Base-by-base conservation (phyloP, 1,284 basidiomycete genomes). In the Malassezia sympodialis region DNA sequence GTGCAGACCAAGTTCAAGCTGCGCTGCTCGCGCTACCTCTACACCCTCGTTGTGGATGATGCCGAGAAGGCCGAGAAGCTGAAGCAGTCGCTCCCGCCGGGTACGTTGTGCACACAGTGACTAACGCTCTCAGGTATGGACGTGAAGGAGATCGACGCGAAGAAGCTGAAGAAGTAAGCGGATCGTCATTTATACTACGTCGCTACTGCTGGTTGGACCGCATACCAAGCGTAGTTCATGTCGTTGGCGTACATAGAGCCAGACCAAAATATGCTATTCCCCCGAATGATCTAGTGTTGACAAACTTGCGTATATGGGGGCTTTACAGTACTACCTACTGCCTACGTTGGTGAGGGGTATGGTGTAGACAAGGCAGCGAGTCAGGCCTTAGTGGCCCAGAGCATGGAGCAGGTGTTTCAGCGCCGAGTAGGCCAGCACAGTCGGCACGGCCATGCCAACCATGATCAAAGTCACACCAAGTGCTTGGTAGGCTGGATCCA, bases 61-160 rank as follows among this genome's bases (percentile, higher is more conserved):
- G 83, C 87, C 73, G 90, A 96, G 79, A 96, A 96, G 83, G 94
- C 94, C 45, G 90, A 94, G 77, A 99, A 96, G 82, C 84, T 99
- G 72, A 85, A 87, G 81, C 88, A 89, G 80, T 87, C 85, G 73
- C 82, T 99, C 51, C 93, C 93, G 59, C 93, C 94, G 76, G 87
- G 90, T 90, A 73, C 69, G 86, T 79, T 21, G 2, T 35, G 14
- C 14, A 27, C 34, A 17, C 4, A 7, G 6, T 19, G 12, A 28
- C 37, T n/a, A 17, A 28, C 30, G 8, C 42, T 26, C 31, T 37
- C 44, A 56, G 54, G 32, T n/a, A 19, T 48, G 15, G 37, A 50
- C 10, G 50, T 57, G 19, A 37, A 30, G 30, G 55, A 57, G 55
- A 48, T 57, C 17, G 55, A 50, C 49, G 39, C 49, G 21, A 52